These are phyloP conservation scores for Begonia loranthoides DNA, from an alignment of 306 rosid genomes.

Conservation along the genomic window DNA sequence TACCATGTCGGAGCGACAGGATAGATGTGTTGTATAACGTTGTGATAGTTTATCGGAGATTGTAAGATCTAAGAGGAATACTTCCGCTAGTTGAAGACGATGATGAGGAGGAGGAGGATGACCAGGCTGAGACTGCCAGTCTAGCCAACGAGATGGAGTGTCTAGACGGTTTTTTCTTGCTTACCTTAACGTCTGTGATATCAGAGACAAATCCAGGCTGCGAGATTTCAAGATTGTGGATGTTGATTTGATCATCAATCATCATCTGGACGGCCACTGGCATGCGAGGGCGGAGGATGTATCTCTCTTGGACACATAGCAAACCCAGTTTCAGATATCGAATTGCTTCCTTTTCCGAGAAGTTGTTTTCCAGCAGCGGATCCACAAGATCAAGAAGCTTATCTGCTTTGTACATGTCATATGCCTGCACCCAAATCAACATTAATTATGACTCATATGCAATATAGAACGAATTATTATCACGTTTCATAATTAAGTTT, in stretches of 20 bases:
- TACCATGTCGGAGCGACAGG: no score
- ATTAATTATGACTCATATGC: no score
- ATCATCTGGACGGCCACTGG: conserved; percentile 13
- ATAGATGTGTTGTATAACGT: no score
- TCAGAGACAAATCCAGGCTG: conserved; percentile 12
- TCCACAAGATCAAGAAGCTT: conserved; percentile 17
- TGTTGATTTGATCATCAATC: conserved; percentile 8
- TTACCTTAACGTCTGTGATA: conserved; percentile 13
- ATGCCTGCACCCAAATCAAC: conserved; percentile 15
- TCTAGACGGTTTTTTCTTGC: conserved; percentile 1
- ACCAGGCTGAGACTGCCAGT: neutral
- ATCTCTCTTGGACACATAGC: conserved; percentile 20
- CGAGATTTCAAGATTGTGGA: conserved; percentile 2
- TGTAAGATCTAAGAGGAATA: neutral
- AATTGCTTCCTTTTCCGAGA: conserved; percentile 16
- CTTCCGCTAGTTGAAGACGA: neutral
- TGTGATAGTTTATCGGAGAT: neutral
- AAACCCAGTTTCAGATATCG: conserved; percentile 15
- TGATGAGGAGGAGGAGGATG: neutral
- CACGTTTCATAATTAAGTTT: neutral
- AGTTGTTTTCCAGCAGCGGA: conserved; percentile 2
- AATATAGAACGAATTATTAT: no score
- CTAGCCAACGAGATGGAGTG: neutral
- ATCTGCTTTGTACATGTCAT: conserved; percentile 16
- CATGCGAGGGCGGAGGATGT: conserved; percentile 17